phyloP scores from a whole-genome alignment of 1,284 basidiomycete species.

The Ceratobasidium sp. region DNA sequence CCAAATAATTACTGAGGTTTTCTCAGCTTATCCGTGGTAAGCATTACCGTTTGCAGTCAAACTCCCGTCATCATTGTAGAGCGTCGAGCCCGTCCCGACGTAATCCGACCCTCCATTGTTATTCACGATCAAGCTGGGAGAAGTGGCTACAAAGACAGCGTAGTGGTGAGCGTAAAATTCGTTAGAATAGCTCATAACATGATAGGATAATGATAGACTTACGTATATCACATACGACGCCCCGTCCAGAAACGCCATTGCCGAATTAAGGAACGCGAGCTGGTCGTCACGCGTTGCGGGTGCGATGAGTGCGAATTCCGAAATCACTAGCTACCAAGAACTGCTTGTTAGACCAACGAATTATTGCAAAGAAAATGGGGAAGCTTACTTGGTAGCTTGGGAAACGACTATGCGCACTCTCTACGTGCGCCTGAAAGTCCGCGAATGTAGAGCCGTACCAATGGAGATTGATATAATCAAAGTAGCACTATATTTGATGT shows the following conservation, averaged over 20 bases:
- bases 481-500: constrained; percentile 6
- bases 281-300: constrained; percentile 22
- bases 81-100: constrained; percentile 30
- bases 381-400: constrained; percentile 16
- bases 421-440: constrained; percentile 23
- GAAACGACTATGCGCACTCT: constrained; percentile 23
- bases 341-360: background rate
- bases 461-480: constrained; percentile 38
- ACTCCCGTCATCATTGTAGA: constrained; percentile 30
- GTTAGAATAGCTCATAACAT: background rate
- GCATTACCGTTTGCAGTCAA: constrained; percentile 22
- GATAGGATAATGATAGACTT: background rate
- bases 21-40: constrained; percentile 21
- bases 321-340: constrained; percentile 4
- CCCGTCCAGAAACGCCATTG: constrained; percentile 6
- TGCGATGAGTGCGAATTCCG: constrained; percentile 9
- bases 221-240: constrained; percentile 25
- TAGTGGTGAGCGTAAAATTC: background rate
- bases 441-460: constrained; percentile 27
- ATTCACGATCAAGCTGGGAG: constrained; percentile 12
- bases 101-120: constrained; percentile 30
- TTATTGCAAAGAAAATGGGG: background rate
- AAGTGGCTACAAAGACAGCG: constrained; percentile 24
- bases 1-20: background rate
- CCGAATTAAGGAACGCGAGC: constrained; percentile 16